Conservation (phyloP, 371 early-diverging fungal genomes). For the Zychaea mexicana region DNA sequence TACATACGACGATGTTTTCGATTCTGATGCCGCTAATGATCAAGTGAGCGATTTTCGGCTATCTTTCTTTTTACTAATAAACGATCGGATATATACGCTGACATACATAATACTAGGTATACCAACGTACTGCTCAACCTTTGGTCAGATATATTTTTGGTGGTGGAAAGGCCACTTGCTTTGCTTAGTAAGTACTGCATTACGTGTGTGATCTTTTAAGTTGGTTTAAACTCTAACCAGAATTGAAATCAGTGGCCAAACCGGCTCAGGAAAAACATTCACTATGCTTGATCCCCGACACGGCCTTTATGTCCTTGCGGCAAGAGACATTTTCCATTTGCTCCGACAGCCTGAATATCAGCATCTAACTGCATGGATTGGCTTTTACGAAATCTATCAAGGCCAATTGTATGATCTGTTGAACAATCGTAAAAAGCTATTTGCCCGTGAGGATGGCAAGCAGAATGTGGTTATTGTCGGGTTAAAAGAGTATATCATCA, state of each 20-base stretch:
- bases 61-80: too few species aligned
- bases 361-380: conserved; percentile 78
- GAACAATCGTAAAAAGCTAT: conserved; percentile 82
- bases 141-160: conserved; percentile 90
- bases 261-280: conserved; percentile 93
- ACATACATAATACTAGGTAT: conserved; percentile 29
- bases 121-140: conserved; percentile 84
- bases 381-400: conserved; percentile 96
- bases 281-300: conserved; percentile 90
- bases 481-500: conserved; percentile 80
- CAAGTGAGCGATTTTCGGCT: conserved; percentile 43
- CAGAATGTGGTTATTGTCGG: conserved; percentile 88
- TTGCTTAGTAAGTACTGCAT: conserved; percentile 81
- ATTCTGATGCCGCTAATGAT: conserved; percentile 75
- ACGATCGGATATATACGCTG: background rate
- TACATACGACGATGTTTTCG: conserved; percentile 96
- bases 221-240: background rate
- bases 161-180: conserved; percentile 96
- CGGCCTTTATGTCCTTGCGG: conserved; percentile 89
- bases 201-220: background rate
- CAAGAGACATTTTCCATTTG: conserved; percentile 82
- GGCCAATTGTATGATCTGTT: conserved; percentile 93
- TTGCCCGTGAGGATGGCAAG: conserved; percentile 94
- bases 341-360: conserved; percentile 73
- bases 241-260: conserved; percentile 77